Evolutionary conservation across 2,329 filamentous ascomycete genomes (phyloP).

Genomic region (Blumeria graminis): DNA sequence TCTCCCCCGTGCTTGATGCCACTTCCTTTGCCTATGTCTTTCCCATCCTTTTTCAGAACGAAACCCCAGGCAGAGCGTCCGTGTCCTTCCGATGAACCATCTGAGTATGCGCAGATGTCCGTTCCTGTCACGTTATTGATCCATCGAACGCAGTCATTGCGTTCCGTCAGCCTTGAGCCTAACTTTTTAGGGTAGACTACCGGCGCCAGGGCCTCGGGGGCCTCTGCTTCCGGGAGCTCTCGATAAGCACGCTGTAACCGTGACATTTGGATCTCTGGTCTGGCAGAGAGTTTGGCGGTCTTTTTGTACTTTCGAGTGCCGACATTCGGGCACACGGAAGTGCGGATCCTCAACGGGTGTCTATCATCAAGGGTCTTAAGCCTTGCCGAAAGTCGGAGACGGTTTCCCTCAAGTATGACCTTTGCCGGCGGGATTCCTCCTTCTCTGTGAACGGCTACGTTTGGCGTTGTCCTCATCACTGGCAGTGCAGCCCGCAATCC

Average conservation of each 20-base stretch:
- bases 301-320: background rate
- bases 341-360: background rate
- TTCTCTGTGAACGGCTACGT: background rate
- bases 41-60: background rate
- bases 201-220: background rate
- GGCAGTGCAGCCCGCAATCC: background rate
- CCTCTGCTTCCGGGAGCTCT: background rate
- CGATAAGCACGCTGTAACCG: background rate
- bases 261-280: background rate
- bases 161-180: background rate
- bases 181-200: background rate
- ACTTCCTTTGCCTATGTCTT: background rate
- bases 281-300: background rate
- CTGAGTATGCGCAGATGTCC: background rate
- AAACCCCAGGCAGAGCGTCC: background rate
- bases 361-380: background rate
- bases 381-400: background rate
- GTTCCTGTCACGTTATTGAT: background rate
- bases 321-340: background rate
- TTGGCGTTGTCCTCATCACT: background rate
- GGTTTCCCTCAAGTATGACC: background rate
- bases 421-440: background rate
- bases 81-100: background rate
- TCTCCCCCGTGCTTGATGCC: background rate
- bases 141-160: background rate